These are phyloP conservation scores for Dictyostelium purpureum DNA, from an alignment of 78 protist species.

Conservation along the genomic window DNA sequence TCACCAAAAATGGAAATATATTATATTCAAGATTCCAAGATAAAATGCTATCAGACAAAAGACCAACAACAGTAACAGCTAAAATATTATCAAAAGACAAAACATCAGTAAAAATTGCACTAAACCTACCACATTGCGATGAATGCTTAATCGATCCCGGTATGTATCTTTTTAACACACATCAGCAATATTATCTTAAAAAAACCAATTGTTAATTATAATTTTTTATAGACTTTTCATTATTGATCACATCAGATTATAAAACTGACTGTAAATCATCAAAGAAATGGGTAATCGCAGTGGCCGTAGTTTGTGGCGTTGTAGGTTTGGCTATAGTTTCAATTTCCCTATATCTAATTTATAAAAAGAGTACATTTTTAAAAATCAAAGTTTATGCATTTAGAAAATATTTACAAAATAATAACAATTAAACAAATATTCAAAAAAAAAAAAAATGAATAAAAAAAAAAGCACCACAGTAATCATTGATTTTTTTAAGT, in stretches of 20 bases:
- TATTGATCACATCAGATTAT: background rate
- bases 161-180: too few relatives aligned
- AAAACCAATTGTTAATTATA: too few relatives aligned
- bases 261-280: background rate
- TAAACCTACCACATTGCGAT: background rate
- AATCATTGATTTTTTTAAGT: too few relatives aligned
- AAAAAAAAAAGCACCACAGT: too few relatives aligned
- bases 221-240: background rate
- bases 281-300: background rate
- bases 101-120: background rate
- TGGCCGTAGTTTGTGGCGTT: background rate
- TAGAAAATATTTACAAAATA: too few relatives aligned
- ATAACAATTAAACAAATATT: too few relatives aligned
- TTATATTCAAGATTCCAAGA: slow-evolving; percentile 3
- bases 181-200: too few relatives aligned
- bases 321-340: background rate
- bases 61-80: background rate
- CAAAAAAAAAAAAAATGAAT: too few relatives aligned
- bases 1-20: background rate
- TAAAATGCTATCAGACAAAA: background rate
- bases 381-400: too few relatives aligned
- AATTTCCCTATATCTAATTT: background rate
- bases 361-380: background rate
- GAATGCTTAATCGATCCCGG: slow-evolving; percentile 3
- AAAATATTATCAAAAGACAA: background rate